Percentiles rank a stretch among this genome's conserved stretches.
phyloP scores from a whole-genome alignment of 202 grass and related monocot genomes.

The Tripidium arundinaceum region DNA sequence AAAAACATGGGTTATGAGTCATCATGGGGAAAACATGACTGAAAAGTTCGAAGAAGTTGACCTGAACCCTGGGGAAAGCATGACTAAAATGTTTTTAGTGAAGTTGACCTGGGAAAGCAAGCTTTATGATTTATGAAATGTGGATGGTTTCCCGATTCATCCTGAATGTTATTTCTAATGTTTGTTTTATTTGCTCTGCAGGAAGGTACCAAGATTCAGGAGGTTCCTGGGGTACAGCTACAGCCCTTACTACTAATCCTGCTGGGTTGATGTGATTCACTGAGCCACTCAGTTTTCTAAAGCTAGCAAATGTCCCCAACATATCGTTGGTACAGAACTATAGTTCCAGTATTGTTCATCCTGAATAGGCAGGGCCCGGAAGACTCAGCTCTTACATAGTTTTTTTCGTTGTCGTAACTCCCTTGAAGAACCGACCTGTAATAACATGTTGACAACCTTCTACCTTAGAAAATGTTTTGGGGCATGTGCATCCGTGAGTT shows the following conservation, averaged over 20 bases:
- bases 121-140: not conserved
- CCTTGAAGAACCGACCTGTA: not conserved
- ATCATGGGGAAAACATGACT: not conserved
- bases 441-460: not conserved
- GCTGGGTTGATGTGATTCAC: constrained; percentile 3
- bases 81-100: not conserved
- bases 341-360: not conserved
- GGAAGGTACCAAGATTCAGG: constrained; percentile 55
- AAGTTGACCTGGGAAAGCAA: not conserved
- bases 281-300: constrained; percentile 10
- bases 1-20: not conserved
- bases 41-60: not conserved
- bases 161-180: not conserved
- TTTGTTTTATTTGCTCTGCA: not conserved
- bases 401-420: not conserved
- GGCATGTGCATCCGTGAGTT: not conserved
- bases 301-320: not conserved
- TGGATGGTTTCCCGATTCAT: not conserved
- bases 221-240: constrained; percentile 46
- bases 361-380: not conserved
- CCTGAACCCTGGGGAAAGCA: not conserved
- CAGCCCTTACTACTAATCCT: constrained; percentile 57
- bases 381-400: not conserved
- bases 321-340: constrained; percentile 9
- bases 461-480: not conserved